phyloP scores from a whole-genome alignment of 257 asterid species.

The Solanum microdontum region DNA sequence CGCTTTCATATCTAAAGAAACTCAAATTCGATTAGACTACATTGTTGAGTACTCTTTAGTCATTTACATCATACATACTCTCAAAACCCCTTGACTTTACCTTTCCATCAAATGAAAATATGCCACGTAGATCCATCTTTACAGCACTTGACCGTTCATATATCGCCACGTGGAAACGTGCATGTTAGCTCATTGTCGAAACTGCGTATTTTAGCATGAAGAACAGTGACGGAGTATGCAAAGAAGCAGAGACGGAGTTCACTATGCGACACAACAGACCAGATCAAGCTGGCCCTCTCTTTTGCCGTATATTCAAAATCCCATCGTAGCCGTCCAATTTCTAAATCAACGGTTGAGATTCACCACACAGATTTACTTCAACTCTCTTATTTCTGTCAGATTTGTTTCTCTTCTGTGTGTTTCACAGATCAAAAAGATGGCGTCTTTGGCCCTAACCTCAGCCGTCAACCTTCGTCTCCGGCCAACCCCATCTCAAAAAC shows the following conservation, averaged over 20 bases:
- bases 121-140: background rate
- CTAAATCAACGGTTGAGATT: background rate
- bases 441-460: slow-evolving; percentile 43
- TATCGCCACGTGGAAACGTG: background rate
- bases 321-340: background rate
- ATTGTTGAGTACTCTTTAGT: background rate
- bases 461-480: slow-evolving; percentile 48
- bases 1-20: too few species aligned
- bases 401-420: background rate
- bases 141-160: background rate
- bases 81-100: background rate
- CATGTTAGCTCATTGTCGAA: background rate
- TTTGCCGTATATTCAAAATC: slow-evolving; percentile 15
- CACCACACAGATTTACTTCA: background rate
- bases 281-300: slow-evolving; percentile 4
- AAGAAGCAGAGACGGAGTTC: slow-evolving; percentile 13
- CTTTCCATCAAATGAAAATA: background rate
- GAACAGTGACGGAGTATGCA: slow-evolving; percentile 3
- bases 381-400: background rate
- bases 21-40: accelerated
- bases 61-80: background rate
- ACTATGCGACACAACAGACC: slow-evolving; percentile 4
- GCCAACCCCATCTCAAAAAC: slow-evolving; percentile 12
- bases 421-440: slow-evolving; percentile 22
- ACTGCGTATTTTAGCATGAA: background rate